Base-by-base conservation (phyloP, 805 yeast genomes). In the Sugiyamaella floridensis region DNA sequence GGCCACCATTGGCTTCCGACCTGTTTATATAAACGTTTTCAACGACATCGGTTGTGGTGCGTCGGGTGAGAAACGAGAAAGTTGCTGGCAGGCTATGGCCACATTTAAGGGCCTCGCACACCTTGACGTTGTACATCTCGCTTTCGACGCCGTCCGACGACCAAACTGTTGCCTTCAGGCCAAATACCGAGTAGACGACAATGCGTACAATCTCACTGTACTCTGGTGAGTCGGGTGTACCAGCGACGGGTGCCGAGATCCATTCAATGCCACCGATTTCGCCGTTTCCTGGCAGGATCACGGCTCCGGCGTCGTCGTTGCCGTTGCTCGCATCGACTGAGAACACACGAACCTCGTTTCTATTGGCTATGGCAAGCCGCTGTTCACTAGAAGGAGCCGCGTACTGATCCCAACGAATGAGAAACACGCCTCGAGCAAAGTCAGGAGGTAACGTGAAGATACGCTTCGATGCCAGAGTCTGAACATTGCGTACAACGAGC, bases 71-170 rank as follows among this genome's bases (percentile, higher is more conserved):
- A 6, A 52, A 45, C 11, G 57, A 47, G 20, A 55, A 49, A 14
- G 37, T 32, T 11, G 37, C 37, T 4, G 37, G 37, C 37, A 32
- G 37, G 37, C 37, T 32, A 11, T 11, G 37, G n/a, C 37, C 37
- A 14, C 37, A 32, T 32, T 32, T 32, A 11, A 48, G 8, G 15
- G 48, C 9, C n/a, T 40, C 22, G 41, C 53, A 9, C 34, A 22
- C 2, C 34, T 57, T 59, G 7, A 59, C 59, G 22, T 32, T 51
- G 6, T 34, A 18, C 19, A 57, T 15, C n/a, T 49, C 53, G n/a
- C 45, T 41, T 20, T 59, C 62, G 15, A 50, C 12, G 6, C 60
- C 61, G 47, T 58, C 58, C 12, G 60, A 52, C 12, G 60, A 50
- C 60, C 60, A 58, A 8, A 59, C 28, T n/a, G 49, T 14, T 2